A percentile compares a stretch with the other conserved stretches of the same genome.
These are phyloP conservation scores for Cyclostephanos tholiformis DNA, from an alignment of 108 stramenopile species.

Conservation along the genomic window DNA sequence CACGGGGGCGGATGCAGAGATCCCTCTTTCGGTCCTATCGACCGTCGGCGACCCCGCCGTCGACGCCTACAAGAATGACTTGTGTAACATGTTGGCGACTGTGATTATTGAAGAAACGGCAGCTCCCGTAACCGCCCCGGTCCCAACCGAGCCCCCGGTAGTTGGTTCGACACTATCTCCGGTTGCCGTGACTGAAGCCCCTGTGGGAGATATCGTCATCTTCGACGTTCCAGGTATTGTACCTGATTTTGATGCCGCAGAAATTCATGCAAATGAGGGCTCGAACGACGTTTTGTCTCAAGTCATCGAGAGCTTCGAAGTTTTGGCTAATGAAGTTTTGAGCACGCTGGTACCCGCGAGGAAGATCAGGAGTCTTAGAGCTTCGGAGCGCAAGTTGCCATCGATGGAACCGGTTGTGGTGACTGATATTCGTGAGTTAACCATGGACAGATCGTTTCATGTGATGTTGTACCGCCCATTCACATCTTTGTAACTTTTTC, in stretches of 20 bases:
- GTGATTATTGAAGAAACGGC: background rate
- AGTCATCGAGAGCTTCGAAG: background rate
- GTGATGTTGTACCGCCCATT: too few species aligned
- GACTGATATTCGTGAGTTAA: constrained; percentile 10
- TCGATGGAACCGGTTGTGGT: background rate
- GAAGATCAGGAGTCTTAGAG: background rate
- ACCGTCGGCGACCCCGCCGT: background rate
- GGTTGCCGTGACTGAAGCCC: background rate
- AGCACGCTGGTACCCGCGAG: background rate
- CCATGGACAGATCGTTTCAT: too few species aligned
- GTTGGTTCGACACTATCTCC: too few species aligned
- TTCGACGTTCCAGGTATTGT: background rate
- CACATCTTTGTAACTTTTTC: background rate
- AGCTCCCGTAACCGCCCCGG: background rate
- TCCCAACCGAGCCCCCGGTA: background rate
- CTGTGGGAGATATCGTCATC: background rate
- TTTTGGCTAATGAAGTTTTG: constrained; percentile 1
- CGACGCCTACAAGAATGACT: background rate
- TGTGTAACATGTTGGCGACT: background rate
- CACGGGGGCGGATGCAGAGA: background rate
- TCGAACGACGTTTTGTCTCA: background rate
- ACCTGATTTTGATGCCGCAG: too few species aligned
- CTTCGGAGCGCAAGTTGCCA: constrained; percentile 1
- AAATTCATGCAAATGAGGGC: too few species aligned
- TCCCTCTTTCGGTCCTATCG: background rate